Percentiles rank a stretch among this genome's conserved stretches.
Conservation (phyloP, 78 protist genomes). For the Cavenderia fasciculata region DNA sequence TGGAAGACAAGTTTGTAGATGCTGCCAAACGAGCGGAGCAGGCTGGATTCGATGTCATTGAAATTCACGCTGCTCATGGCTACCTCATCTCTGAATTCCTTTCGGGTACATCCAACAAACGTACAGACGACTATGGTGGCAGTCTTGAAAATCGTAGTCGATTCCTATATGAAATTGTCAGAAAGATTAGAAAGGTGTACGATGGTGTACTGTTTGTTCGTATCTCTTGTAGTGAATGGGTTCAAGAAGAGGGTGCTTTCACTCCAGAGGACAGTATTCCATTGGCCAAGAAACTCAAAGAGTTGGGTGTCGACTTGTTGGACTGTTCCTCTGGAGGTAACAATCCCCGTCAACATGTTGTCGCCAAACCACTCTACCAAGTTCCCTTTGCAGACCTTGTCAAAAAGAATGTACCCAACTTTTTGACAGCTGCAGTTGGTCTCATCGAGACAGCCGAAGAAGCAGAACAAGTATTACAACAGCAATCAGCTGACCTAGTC, state of each 20-base stretch:
- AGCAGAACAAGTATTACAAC: constrained; percentile 5
- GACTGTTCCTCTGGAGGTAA: constrained; percentile 71
- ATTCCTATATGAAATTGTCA: constrained; percentile 53
- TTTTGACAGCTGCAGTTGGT: constrained; percentile 31
- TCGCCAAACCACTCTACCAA: constrained; percentile 23
- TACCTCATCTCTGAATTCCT: constrained; percentile 88
- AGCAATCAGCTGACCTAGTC: constrained; percentile 11
- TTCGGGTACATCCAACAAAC: constrained; percentile 67
- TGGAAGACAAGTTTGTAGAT: constrained; percentile 35
- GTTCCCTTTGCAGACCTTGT: constrained; percentile 37
- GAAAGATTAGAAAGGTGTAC: constrained; percentile 22
- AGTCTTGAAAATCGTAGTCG: constrained; percentile 83
- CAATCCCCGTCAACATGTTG: not conserved
- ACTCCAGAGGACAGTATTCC: constrained; percentile 9
- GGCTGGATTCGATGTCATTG: constrained; percentile 94
- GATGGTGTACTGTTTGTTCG: constrained; percentile 24
- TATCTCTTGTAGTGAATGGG: constrained; percentile 29
- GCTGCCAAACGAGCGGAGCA: constrained; percentile 74
- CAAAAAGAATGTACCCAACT: not conserved
- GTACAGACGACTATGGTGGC: constrained; percentile 95
- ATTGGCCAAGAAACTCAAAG: not conserved
- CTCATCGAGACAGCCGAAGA: constrained; percentile 32
- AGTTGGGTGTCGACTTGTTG: constrained; percentile 11
- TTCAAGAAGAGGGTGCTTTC: constrained; percentile 14
- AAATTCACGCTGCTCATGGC: constrained; percentile 95